These are phyloP conservation scores for Tothia fuscella DNA, from an alignment of 2,329 filamentous ascomycete species.

Conservation along the genomic window DNA sequence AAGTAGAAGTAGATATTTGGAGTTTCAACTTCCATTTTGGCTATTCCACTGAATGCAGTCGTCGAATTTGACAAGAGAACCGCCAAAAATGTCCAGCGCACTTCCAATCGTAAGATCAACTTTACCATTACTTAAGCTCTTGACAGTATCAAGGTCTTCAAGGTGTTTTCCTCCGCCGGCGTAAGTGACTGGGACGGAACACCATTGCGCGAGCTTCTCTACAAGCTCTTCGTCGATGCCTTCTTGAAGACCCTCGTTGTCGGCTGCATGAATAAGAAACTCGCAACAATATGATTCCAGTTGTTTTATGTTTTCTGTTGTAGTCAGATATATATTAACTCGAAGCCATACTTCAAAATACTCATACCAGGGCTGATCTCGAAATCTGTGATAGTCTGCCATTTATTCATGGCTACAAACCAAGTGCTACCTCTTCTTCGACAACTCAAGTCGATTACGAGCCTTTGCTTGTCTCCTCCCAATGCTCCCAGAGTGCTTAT, in stretches of 20 bases:
- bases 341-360: neutral
- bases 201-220: constrained; percentile 66
- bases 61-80: constrained; percentile 70
- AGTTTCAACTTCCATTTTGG: constrained; percentile 10
- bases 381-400: constrained; percentile 96
- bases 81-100: constrained; percentile 91
- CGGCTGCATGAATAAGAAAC: constrained; percentile 92
- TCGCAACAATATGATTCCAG: constrained; percentile 91
- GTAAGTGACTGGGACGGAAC: constrained; percentile 86
- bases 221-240: constrained; percentile 86
- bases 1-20: neutral
- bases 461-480: constrained; percentile 60
- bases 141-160: constrained; percentile 71
- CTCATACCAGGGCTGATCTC: constrained; percentile 69
- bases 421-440: constrained; percentile 63
- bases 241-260: constrained; percentile 86
- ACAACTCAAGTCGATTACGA: constrained; percentile 94
- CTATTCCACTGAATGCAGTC: constrained; percentile 86
- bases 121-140: constrained; percentile 62
- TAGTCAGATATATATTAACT: constrained; percentile 10
- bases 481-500: constrained; percentile 62
- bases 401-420: constrained; percentile 99
- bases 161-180: constrained; percentile 79
- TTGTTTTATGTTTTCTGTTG: constrained; percentile 60
- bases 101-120: constrained; percentile 95